Base-by-base conservation (phyloP, 1,139 yeast species). In the Diutina mesorugosa region DNA sequence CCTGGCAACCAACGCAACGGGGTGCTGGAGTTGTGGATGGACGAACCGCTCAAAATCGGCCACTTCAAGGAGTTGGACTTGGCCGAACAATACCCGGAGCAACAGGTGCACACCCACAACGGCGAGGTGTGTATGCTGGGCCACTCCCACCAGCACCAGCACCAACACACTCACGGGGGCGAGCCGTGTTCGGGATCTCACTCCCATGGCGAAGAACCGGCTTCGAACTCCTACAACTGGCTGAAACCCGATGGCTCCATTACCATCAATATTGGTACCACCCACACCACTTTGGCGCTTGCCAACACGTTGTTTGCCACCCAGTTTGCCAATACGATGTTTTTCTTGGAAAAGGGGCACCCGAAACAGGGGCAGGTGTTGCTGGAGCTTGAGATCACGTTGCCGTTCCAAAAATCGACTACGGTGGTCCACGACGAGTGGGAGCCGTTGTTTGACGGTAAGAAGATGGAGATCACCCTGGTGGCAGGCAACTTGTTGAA, bases 21-120 rank as follows among this genome's bases (percentile, higher is more conserved):
- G 0, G 65, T 78, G 7, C 70, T 80, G 7, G 80, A 78, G 63
- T 61, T 80, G 55, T 81, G 84, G 84, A 61, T 73, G 45, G 73
- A 73, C 51, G 64, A 68, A 6, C 60, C 60, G 5, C 60, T 77
- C 14, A 58, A 59, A 0, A 65, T 78, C 21, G 59, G 62, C 10
- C 41, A 60, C 32, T 61, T 71, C 3, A 59, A 62, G 10, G 62
- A 59, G 28, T 62, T 71, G 55, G 67, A 67, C 60, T 66, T 60
- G 29, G 59, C 65, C 32, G 41, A 35, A 35, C 41, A 35, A 35
- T 35, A 35, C 41, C 41, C 41, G n/a, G 41, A 35, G 14, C 71
- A 69, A 59, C 71, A 70, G 58, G 58, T 64, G 48, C 57, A 65
- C 47, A 68, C 69, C 12, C 59, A 62, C 46, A 71, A 68, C 56